A percentile compares a stretch with the other conserved stretches of the same genome.
Conservation (phyloP, 345 rosid genomes). For the Firmiana major region DNA sequence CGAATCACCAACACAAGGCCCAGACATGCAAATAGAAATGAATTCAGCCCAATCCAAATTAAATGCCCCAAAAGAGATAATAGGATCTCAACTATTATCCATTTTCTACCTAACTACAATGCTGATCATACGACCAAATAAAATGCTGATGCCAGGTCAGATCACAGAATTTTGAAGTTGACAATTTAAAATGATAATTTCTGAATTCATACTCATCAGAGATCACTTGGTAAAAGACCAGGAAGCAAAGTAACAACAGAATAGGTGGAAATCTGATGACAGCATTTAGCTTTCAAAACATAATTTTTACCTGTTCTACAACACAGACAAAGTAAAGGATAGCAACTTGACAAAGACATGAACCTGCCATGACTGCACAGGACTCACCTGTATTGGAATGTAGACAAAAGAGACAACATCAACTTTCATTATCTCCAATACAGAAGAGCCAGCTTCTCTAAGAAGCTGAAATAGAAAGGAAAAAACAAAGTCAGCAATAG, state of each 20-base stretch:
- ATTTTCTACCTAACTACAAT: neutral
- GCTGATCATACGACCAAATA: neutral
- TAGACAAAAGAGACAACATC: conserved; percentile 71
- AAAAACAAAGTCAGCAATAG: conserved; percentile 15
- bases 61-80: neutral
- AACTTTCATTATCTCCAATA: conserved; percentile 89
- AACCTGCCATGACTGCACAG: conserved; percentile 21
- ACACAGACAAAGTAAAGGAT: neutral
- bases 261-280: neutral
- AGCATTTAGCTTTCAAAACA: neutral
- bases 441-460: conserved; percentile 69
- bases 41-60: conserved; percentile 4
- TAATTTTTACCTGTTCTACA: conserved; percentile 1
- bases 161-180: neutral
- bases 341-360: conserved; percentile 11
- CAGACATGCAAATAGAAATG: neutral
- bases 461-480: conserved; percentile 63
- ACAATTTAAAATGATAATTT: neutral
- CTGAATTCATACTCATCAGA: neutral
- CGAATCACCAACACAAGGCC: conserved; percentile 7
- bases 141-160: conserved; percentile 5
- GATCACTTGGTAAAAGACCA: conserved; percentile 7
- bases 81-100: conserved; percentile 5
- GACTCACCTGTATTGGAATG: conserved; percentile 73
- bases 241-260: neutral